Evolutionary conservation across 495 filamentous ascomycete genomes (phyloP), one percentile per base, ranked within the genome.

Genomic region (Astrothelium subdiscretum): DNA sequence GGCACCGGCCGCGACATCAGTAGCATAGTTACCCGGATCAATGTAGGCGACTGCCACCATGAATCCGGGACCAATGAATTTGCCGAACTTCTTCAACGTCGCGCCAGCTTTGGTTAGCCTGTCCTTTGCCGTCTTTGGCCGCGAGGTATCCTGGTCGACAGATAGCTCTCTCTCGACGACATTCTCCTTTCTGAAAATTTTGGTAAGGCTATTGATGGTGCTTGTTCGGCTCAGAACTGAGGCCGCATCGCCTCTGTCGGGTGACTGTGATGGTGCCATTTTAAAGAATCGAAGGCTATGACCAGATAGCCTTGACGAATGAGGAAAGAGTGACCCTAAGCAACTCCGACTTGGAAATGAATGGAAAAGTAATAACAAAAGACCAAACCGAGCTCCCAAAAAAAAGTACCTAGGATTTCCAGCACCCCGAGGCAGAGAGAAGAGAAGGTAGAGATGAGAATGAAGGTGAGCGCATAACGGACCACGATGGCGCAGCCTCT

Each of bases 1-100:
- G 15, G 75, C 74, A 12, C 76, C 76, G 18, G 76, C 90, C 35
- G 87, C 82, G 59, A 91, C 87, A 74, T 91, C 90, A 32, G 90
- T 92, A 2, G 89, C 81, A 73, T 92, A 92, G 72, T 95, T 95
- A 0, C 73, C 73, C 52, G 66, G 61, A 58, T 63, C 59, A 61
- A 68, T 69, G 64, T 70, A 74, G 58, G 66, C 68, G 44, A 91
- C 88, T 13, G 87, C 82, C 61, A 92, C 82, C 74, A 96, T 81
- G 72, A 95, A 91, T 1, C 91, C 91, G 11, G 91, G 91, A 0
- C 91, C 91, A 51, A 95, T 76, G 69, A 96, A 96, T 63, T 83
- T 84, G 62, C 72, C 73, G 68, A 88, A 92, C 32, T 84, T 91
- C 61, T 77, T 57, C 44, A 91, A 20, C 3, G 42, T 48, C 3